Conservation (phyloP, 139 green algal species). For the Auxenochlorella pyrenoidosa region DNA sequence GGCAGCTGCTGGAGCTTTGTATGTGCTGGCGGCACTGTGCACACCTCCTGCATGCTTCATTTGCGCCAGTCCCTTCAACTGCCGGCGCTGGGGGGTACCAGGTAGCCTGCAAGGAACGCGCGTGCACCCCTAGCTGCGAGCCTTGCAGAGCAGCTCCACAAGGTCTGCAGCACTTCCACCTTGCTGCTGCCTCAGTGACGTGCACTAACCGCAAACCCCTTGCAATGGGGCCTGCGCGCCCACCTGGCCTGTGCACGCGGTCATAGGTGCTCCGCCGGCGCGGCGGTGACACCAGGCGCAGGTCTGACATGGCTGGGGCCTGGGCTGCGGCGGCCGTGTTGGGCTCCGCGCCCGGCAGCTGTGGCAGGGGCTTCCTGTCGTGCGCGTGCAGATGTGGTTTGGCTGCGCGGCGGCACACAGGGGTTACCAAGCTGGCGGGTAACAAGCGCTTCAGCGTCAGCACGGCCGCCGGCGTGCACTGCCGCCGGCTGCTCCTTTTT, state of each 20-base stretch:
- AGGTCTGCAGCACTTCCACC: too few species aligned
- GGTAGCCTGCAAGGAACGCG: not conserved
- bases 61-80: not conserved
- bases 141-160: too few species aligned
- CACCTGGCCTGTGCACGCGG: constrained; percentile 11
- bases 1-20: too few species aligned
- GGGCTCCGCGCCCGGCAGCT: not conserved
- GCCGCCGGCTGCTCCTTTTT: not conserved
- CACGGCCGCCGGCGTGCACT: too few species aligned
- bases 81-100: not conserved
- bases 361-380: not conserved
- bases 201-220: too few species aligned
- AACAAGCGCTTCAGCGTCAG: too few species aligned
- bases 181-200: too few species aligned
- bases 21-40: too few species aligned
- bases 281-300: not conserved
- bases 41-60: too few species aligned
- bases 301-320: not conserved
- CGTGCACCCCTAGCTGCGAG: too few species aligned
- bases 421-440: too few species aligned
- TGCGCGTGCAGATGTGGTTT: constrained; percentile 5
- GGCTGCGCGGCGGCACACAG: too few species aligned
- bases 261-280: not conserved
- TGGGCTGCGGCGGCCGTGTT: not conserved
- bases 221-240: not conserved